Conservation (phyloP, 2,329 filamentous ascomycete species). For the Didymella arachidicola region DNA sequence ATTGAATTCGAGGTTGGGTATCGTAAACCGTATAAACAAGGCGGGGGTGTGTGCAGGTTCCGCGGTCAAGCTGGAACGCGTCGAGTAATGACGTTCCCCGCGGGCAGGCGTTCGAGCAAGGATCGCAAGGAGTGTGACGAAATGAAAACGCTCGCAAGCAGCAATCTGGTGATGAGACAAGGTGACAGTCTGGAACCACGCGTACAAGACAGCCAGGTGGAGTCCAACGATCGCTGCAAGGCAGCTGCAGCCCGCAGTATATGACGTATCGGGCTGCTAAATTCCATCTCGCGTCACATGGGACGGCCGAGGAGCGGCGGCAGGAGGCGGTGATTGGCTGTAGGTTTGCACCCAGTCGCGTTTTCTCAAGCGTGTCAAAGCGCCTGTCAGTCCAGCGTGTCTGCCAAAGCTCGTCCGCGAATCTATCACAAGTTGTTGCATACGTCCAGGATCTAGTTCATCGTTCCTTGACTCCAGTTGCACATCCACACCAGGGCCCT, state of each 20-base stretch:
- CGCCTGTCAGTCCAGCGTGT: constrained; percentile 5
- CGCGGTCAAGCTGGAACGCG: constrained; percentile 22
- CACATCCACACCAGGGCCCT: not conserved
- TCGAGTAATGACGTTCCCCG: constrained; percentile 27
- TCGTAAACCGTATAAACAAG: constrained; percentile 37
- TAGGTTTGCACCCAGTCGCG: constrained; percentile 23
- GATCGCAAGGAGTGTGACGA: constrained; percentile 31
- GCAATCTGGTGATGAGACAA: constrained; percentile 27
- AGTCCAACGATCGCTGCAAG: constrained; percentile 43
- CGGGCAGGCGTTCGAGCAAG: constrained; percentile 17
- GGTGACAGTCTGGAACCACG: constrained; percentile 26
- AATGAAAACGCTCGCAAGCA: constrained; percentile 32
- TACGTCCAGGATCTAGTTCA: not conserved
- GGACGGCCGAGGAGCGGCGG: constrained; percentile 29
- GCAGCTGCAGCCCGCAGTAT: constrained; percentile 42
- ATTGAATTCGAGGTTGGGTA: constrained; percentile 31
- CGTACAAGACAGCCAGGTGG: constrained; percentile 35
- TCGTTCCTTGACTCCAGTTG: not conserved
- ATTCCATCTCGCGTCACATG: constrained; percentile 36
- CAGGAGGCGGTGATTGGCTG: constrained; percentile 19
- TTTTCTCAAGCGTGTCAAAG: constrained; percentile 19
- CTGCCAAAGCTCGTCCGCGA: constrained; percentile 2
- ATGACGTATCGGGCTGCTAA: constrained; percentile 45
- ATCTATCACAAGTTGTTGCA: not conserved
- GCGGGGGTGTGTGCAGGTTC: constrained; percentile 25